Conservation (phyloP, 208 protist genomes). For the Leishmania major region DNA sequence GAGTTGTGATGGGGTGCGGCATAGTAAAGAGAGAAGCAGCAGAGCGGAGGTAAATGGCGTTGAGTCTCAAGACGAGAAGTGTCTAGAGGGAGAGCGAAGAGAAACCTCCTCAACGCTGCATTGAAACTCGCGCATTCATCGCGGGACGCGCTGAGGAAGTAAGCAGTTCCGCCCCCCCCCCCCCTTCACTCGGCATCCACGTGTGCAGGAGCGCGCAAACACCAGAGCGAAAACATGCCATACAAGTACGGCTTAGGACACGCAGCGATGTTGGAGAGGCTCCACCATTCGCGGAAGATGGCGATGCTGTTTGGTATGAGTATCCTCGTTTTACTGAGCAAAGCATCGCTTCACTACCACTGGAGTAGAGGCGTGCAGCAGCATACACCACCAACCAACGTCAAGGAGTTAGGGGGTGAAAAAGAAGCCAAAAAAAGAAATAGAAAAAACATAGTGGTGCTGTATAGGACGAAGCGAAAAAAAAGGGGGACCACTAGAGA, state of each 20-base stretch:
- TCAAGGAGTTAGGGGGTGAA: background rate
- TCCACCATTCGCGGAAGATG: background rate
- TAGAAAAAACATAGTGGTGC: background rate
- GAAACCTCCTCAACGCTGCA: background rate
- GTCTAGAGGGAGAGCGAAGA: background rate
- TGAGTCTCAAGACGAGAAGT: background rate
- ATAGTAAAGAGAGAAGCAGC: background rate
- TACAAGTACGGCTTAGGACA: background rate
- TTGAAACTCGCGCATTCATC: background rate
- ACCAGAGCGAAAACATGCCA: background rate
- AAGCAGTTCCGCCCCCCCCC: background rate
- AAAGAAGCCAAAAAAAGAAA: background rate
- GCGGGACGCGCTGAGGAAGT: background rate
- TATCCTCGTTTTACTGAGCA: background rate
- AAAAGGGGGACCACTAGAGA: background rate
- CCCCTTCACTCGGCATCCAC: background rate
- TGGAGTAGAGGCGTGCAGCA: background rate
- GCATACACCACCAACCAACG: background rate
- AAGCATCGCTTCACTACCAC: background rate
- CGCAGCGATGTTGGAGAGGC: background rate
- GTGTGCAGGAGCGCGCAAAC: background rate
- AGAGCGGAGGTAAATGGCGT: background rate
- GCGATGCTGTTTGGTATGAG: background rate
- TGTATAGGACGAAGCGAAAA: background rate
- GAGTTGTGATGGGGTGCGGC: background rate